Conservation (phyloP, 345 rosid genomes). For the Pugionium cornutum region DNA sequence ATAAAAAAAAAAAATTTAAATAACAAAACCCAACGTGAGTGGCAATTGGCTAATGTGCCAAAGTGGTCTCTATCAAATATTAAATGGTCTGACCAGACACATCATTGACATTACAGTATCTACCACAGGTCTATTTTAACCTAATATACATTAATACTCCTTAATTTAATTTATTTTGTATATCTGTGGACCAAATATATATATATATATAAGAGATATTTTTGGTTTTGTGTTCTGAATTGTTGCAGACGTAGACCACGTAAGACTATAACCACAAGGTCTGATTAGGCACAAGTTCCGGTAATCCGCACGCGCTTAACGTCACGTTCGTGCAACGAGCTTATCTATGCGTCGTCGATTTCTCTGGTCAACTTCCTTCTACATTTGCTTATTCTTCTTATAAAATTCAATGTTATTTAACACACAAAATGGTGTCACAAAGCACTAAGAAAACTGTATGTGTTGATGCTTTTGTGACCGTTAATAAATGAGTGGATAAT, state of each 20-base stretch:
- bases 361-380: too few species aligned
- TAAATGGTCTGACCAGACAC: conserved; percentile 43
- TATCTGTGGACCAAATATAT: conserved; percentile 10
- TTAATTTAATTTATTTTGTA: conserved; percentile 2
- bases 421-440: background rate
- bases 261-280: conserved; percentile 34
- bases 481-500: conserved; percentile 28
- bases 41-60: conserved; percentile 29
- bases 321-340: conserved; percentile 35
- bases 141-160: conserved; percentile 2
- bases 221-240: conserved; percentile 7
- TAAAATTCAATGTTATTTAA: too few species aligned
- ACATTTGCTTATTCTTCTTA: too few species aligned
- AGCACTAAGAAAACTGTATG: conserved; percentile 24
- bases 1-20: background rate
- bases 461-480: conserved; percentile 33
- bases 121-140: conserved; percentile 33
- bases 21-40: conserved; percentile 1
- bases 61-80: conserved; percentile 34
- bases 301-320: conserved; percentile 43
- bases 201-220: background rate
- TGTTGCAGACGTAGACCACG: conserved; percentile 43
- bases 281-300: conserved; percentile 44
- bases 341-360: conserved; percentile 24
- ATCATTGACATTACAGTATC: conserved; percentile 41